Base-by-base conservation (phyloP, 768 basidiomycete genomes). In the Hydnum rufescens region DNA sequence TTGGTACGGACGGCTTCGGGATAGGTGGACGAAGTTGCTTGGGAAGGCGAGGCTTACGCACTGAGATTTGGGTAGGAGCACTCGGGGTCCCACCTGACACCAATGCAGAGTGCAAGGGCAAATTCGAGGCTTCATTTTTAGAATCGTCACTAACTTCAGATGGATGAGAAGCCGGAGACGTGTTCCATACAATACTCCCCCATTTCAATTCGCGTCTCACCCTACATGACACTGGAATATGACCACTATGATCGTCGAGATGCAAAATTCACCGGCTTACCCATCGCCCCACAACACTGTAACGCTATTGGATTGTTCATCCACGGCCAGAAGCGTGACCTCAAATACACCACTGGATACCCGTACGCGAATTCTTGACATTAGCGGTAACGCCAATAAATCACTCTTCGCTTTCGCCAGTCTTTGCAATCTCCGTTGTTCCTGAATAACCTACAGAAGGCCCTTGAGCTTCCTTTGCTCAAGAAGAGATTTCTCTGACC, bases 271-370 rank as follows among this genome's bases (percentile, higher is more conserved):
- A 4, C n/a, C n/a, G n/a, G n/a, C 54, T 19, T 23, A 25, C 48
- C 31, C 54, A 42, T 51, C 19, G 23, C 53, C 39, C 82, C 87
- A 90, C 4, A 83, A 62, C 3, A 92, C 86, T 61, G 82, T 79
- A 0, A 92, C 78, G 5, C 77, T 77, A 49, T 74, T 70, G 1
- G 70, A 72, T 57, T 79, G 81, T 57, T 80, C 77, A 32, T 81
- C 66, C 18, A 86, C 78, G 54, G 76, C 72, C 13, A 84, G 61
- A 32, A 93, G 69, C 3, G 78, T 80, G 3, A 90, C 87, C 62
- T 92, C 87, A 61, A 86, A 92, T 30, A 83, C 79, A 3, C 89
- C 88, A 5, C 82, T 74, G 58, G 75, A 80, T 46, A 83, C 78
- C 42, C 84, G 80, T 57, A 96, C 76, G 66, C 87, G 84, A 69